Percentiles rank a stretch among this genome's conserved stretches.
phyloP scores from a whole-genome alignment of 805 yeast species.

The Zygosaccharomyces kombuchaensis region DNA sequence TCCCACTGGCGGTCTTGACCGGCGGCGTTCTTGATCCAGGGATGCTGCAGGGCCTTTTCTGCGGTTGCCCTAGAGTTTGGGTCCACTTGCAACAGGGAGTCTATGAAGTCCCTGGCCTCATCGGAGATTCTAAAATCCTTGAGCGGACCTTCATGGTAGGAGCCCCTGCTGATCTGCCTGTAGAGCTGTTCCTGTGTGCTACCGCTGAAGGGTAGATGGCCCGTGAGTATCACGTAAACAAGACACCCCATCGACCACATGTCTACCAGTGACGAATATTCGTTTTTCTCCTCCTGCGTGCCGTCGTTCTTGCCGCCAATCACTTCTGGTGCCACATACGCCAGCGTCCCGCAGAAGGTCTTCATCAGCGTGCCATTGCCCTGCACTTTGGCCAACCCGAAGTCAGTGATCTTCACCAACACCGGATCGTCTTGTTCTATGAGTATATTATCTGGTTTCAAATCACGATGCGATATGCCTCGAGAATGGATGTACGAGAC shows the following conservation, averaged over 20 bases:
- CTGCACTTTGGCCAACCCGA: slow-evolving; percentile 90
- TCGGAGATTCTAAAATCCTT: slow-evolving; percentile 60
- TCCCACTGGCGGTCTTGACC: slow-evolving; percentile 9
- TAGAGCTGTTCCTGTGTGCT: slow-evolving; percentile 83
- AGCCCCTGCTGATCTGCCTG: slow-evolving; percentile 68
- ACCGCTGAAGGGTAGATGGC: slow-evolving; percentile 93
- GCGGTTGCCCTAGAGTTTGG: slow-evolving; percentile 74
- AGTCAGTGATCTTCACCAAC: slow-evolving; percentile 87
- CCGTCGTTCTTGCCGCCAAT: slow-evolving; percentile 39
- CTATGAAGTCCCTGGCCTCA: slow-evolving; percentile 69
- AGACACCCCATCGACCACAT: slow-evolving; percentile 98
- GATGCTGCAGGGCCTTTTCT: slow-evolving; percentile 65
- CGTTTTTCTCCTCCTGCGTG: slow-evolving; percentile 25
- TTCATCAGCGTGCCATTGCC: slow-evolving; percentile 83
- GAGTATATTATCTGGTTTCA: slow-evolving; percentile 92
- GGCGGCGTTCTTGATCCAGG: slow-evolving; percentile 57
- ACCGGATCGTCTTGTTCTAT: slow-evolving; percentile 91
- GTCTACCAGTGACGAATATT: slow-evolving; percentile 84
- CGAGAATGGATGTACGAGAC: slow-evolving; percentile 80
- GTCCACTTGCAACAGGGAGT: slow-evolving; percentile 67
- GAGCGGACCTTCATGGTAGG: slow-evolving; percentile 73
- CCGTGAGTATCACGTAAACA: slow-evolving; percentile 85
- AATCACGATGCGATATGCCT: slow-evolving; percentile 94
- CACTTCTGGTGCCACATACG: slow-evolving; percentile 96
- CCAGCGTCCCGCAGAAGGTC: slow-evolving; percentile 96